Base-by-base conservation (phyloP, 305 asterid genomes). In the Solanum chacoense region DNA sequence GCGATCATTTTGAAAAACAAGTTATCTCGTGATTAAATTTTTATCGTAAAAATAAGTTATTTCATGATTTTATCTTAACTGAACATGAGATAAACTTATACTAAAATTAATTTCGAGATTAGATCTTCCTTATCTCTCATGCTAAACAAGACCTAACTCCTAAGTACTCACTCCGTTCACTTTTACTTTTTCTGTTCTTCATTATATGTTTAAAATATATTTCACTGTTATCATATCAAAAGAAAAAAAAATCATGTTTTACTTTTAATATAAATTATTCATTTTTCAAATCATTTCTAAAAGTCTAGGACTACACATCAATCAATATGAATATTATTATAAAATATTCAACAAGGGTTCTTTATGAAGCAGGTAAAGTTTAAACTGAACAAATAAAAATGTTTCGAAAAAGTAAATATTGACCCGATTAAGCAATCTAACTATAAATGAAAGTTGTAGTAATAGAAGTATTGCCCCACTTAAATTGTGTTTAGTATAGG, bases 261-360 rank as follows among this genome's bases (percentile, higher is more conserved):
- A 42, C 7, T 42, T 42, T 50, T 50, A 14, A 20, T 59, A 8
- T 59, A 0, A 16, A 16, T 55, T 18, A 65, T 5, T 65, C 16
- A 65, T n/a, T 65, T 7, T 65, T 65, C 31, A 65, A n/a, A n/a
- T 65, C 7, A n/a, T n/a, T 65, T n/a, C 7, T 65, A 65, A 4
- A 65, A 65, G 31, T n/a, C 3, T 0, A 65, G n/a, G 1, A 65
- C 7, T 67, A 67, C 0, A 67, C 8, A 67, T n/a, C 2, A n/a
- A 65, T 65, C 3, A 0, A 65, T 65, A 59, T n/a, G 31, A n/a
- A 0, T n/a, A 65, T n/a, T 65, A n/a, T 65, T 0, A 65, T 0
- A 65, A 0, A 65, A 65, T 0, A 65, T 10, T 10, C 3, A 65
- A 0, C 3, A 0, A 65, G 6, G 0, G 0, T 65, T n/a, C 7